Evolutionary conservation across 495 filamentous ascomycete genomes (phyloP), one percentile per base, ranked within the genome.

Genomic region (Annulohypoxylon moriforme): DNA sequence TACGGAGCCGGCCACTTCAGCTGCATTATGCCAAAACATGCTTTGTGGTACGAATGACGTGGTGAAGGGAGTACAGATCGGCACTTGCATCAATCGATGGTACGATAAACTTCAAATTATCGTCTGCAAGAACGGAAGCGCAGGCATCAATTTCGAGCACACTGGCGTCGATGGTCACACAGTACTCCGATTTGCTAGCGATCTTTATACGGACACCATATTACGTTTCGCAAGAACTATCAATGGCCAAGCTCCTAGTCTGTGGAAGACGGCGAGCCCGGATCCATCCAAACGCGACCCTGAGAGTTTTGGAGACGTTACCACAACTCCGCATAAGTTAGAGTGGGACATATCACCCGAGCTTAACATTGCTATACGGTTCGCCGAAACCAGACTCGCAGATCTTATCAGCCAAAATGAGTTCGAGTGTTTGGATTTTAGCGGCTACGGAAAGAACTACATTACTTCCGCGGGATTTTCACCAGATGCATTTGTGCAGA

Each of bases 31-130:
- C 78, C 93, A 92, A 76, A 99, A 98, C 80, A 98, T 99, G 95
- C 92, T 99, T 40, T 98, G 96, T 74, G 96, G 96, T 33, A 96
- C 93, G 0, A 97, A 90, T 74, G 90, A 95, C 66, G 91, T 99
- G 16, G 90, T 97, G 77, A 90, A 90, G 78, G 96, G 96, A 13
- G 93, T 99, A 4, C 96, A 99, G 80, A 92, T 97, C 34, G 96
- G 96, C 20, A 99, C 96, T 34, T 99, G 96, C 80, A 97, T 95
- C 13, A 99, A 99, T 78, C 86, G 96, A 59, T 99, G 96, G 96
- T 99, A 99, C 75, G 96, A 99, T 80, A 99, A 99, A 81, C 87
- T 99, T 25, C 96, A 99, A 78, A 98, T 99, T 68, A 99, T 99
- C 60, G 96, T 99, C 40, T 98, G 96, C 86, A 96, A 97, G 83